These are phyloP conservation scores for Astrothelium macrocarpum DNA, from an alignment of 495 filamentous ascomycete genomes.

Conservation along the genomic window DNA sequence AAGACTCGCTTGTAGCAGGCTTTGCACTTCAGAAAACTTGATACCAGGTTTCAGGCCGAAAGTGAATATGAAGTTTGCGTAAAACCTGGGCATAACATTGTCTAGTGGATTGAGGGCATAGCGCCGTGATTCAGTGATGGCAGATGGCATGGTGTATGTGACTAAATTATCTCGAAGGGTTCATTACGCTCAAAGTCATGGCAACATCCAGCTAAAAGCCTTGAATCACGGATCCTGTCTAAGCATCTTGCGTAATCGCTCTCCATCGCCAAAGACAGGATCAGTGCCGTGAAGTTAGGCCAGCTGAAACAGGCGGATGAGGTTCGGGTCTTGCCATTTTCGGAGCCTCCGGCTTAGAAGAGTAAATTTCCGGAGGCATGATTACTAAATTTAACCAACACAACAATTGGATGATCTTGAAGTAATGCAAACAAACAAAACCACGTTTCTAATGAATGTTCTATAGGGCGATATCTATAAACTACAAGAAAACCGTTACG, in stretches of 20 bases:
- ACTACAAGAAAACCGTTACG: neutral
- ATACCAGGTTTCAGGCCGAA: neutral
- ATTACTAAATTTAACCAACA: neutral
- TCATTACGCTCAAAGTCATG: neutral
- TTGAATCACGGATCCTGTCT: neutral
- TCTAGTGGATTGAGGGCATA: neutral
- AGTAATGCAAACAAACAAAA: neutral
- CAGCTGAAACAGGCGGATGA: neutral
- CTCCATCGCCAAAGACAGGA: neutral
- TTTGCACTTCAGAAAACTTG: neutral
- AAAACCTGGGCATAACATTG: neutral
- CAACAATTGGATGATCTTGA: neutral
- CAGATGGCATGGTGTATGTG: neutral
- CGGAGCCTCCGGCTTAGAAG: neutral
- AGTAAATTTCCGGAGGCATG: neutral
- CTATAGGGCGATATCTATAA: neutral
- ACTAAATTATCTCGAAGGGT: neutral
- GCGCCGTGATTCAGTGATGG: neutral
- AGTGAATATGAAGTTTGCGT: neutral
- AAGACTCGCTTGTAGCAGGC: neutral
- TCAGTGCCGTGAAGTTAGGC: neutral
- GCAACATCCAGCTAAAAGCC: neutral
- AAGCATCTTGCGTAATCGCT: neutral
- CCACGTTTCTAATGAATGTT: neutral
- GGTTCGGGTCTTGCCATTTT: neutral